A percentile compares a stretch with the other conserved stretches of the same genome.
phyloP scores from a whole-genome alignment of 2,329 filamentous ascomycete species.

The Coleophoma cylindrospora region DNA sequence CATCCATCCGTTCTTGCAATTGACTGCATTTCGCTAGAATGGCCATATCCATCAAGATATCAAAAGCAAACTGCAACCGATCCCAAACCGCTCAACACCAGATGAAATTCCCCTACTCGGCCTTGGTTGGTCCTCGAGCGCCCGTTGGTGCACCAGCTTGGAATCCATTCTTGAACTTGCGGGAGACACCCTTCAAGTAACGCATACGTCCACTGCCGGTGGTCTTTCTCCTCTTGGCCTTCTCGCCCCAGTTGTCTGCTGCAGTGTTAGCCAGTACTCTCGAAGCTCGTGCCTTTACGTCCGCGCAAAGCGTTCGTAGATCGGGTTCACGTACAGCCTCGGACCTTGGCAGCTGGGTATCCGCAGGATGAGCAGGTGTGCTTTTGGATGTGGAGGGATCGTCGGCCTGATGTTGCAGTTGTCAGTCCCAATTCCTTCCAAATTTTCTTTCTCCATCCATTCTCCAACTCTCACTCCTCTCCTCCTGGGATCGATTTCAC shows the following conservation, averaged over 20 bases:
- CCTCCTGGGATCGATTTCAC: conserved; percentile 24
- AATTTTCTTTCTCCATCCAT: not conserved
- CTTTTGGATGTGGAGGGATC: conserved; percentile 99
- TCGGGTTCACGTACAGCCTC: conserved; percentile 79
- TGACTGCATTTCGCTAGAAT: conserved; percentile 28
- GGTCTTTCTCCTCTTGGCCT: conserved; percentile 99
- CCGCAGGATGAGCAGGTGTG: conserved; percentile 93
- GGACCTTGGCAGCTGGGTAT: conserved; percentile 94
- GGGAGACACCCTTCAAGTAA: conserved; percentile 86
- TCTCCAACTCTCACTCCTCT: not conserved
- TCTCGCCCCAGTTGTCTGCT: conserved; percentile 99
- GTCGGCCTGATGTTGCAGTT: conserved; percentile 61
- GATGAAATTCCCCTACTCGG: conserved; percentile 30
- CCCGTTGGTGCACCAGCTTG: conserved; percentile 83
- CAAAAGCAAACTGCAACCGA: conserved; percentile 22
- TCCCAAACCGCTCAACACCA: conserved; percentile 30
- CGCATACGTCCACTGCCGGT: conserved; percentile 94
- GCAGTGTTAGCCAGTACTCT: conserved; percentile 67
- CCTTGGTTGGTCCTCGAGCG: conserved; percentile 57
- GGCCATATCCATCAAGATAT: conserved; percentile 21
- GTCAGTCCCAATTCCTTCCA: conserved; percentile 16
- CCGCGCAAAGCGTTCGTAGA: conserved; percentile 12
- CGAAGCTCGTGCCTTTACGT: conserved; percentile 61
- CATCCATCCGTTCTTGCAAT: conserved; percentile 20
- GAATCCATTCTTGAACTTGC: conserved; percentile 98